These are phyloP conservation scores for Hygrocybe coccinea DNA, from an alignment of 768 basidiomycete genomes.

Conservation along the genomic window DNA sequence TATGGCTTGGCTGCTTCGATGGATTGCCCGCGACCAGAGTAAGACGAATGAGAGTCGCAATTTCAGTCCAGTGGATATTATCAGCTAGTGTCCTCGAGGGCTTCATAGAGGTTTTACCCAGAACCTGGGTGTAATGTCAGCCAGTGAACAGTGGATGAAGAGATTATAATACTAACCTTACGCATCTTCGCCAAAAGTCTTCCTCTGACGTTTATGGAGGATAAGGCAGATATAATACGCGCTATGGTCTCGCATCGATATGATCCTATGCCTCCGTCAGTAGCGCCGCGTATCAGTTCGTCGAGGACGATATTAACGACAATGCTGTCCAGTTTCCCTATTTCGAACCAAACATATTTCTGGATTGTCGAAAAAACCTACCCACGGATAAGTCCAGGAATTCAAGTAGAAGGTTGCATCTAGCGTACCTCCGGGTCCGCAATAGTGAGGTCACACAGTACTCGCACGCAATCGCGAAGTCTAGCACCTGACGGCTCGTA, in stretches of 20 bases:
- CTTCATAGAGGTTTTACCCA: conserved; percentile 67
- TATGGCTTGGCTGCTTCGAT: conserved; percentile 55
- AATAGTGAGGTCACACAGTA: conserved; percentile 69
- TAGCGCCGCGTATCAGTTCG: conserved; percentile 74
- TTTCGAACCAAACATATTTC: conserved; percentile 70
- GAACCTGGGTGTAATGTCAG: conserved; percentile 40
- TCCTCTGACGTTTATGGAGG: conserved; percentile 74
- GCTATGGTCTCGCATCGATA: conserved; percentile 70
- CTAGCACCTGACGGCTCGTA: conserved; percentile 70
- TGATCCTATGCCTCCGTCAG: conserved; percentile 78
- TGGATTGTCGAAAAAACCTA: conserved; percentile 67
- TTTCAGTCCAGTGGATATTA: conserved; percentile 74
- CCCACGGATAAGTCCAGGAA: conserved; percentile 5
- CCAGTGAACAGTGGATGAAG: background rate
- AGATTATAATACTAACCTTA: conserved; percentile 44
- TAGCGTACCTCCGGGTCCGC: conserved; percentile 61
- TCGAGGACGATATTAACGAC: conserved; percentile 72
- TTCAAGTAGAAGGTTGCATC: background rate
- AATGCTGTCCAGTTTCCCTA: conserved; percentile 61
- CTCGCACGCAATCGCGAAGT: conserved; percentile 76
- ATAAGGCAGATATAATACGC: conserved; percentile 66
- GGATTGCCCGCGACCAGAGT: conserved; percentile 66
- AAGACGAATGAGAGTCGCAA: conserved; percentile 76
- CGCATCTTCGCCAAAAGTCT: conserved; percentile 74
- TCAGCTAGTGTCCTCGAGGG: conserved; percentile 60